Base-by-base conservation (phyloP, 2,329 filamentous ascomycete genomes). In the Volutella citrinella region DNA sequence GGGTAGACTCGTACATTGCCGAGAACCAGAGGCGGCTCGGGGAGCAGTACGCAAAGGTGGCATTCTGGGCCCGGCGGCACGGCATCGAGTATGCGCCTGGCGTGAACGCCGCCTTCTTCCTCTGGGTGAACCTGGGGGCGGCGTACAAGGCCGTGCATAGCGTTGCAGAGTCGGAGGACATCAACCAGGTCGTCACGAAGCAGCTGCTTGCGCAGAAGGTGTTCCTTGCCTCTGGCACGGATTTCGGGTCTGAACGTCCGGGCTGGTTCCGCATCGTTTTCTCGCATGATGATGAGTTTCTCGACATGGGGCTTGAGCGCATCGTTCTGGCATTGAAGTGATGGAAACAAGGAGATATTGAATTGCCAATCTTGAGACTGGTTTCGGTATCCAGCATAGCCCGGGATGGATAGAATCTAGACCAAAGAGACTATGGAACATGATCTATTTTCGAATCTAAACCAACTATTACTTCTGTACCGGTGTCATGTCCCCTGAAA, bases 101-200 rank as follows among this genome's bases (percentile, higher is more conserved):
- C 0, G 62, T 57, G 5, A 76, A 76, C 38, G 73, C 74, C 0
- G 73, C 65, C 0, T 76, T 78, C 46, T 78, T 78, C 46, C 48
- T 78, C 2, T 78, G 72, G 71, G 56, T 72, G 4, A 59, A 77
- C 44, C 55, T 79, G 3, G 59, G 62, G 3, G 46, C 48, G 13
- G 50, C 43, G 9, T 64, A 57, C 19, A 36, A 27, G 13, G 31
- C 34, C 23, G 40, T 38, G 2, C 46, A 52, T 22, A 22, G 37
- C 1, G 37, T 32, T 6, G 9, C 32, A 11, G 44, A 45, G 4
- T 19, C 26, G 3, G 32, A 41, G 11, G 46, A 57, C 22, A 19
- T 61, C 6, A 54, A 54, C 7, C 29, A 49, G 13, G 29, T 40
- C 5, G 42, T 64, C 2, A 54, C 52, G 36, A 25, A 56, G 4